Evolutionary conservation across 768 basidiomycete species (phyloP).

Genomic region (Kwoniella heveanensis): DNA sequence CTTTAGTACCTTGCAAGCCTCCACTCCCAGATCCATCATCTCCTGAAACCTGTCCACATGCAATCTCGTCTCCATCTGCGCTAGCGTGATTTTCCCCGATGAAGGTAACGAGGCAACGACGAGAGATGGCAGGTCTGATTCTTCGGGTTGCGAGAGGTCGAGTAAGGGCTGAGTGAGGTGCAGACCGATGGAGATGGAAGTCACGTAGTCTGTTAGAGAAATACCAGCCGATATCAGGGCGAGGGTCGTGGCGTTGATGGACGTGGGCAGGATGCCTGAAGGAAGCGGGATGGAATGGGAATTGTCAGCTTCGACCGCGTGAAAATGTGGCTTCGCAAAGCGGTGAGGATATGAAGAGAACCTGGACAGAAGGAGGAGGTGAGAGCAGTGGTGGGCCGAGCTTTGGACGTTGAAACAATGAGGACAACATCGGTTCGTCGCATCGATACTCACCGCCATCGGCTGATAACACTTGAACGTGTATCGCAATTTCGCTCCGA

Average conservation of each 20-base stretch:
- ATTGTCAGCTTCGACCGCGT: background rate
- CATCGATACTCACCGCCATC: slow-evolving; percentile 75
- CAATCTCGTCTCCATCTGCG: slow-evolving; percentile 91
- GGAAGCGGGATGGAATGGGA: background rate
- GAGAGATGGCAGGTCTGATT: slow-evolving; percentile 82
- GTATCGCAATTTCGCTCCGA: slow-evolving; percentile 90
- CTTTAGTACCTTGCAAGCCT: slow-evolving; percentile 76
- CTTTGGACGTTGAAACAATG: no score
- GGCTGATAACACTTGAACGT: slow-evolving; percentile 87
- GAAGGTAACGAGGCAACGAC: slow-evolving; percentile 89
- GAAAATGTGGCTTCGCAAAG: no score
- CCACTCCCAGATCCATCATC: slow-evolving; percentile 74
- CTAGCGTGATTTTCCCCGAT: slow-evolving; percentile 79
- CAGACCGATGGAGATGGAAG: slow-evolving; percentile 83
- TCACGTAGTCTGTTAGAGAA: slow-evolving; percentile 85
- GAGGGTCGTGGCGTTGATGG: slow-evolving; percentile 92
- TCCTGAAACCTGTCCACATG: slow-evolving; percentile 91
- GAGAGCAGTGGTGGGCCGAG: no score
- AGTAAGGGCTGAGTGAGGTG: slow-evolving; percentile 72
- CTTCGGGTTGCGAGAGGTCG: slow-evolving; percentile 85
- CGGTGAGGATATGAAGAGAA: no score
- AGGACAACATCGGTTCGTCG: no score
- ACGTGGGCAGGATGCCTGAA: slow-evolving; percentile 76
- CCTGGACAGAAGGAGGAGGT: no score
- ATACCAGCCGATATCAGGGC: slow-evolving; percentile 89